Evolutionary conservation across 345 rosid genomes (phyloP).

Genomic region (Camelina sativa): DNA sequence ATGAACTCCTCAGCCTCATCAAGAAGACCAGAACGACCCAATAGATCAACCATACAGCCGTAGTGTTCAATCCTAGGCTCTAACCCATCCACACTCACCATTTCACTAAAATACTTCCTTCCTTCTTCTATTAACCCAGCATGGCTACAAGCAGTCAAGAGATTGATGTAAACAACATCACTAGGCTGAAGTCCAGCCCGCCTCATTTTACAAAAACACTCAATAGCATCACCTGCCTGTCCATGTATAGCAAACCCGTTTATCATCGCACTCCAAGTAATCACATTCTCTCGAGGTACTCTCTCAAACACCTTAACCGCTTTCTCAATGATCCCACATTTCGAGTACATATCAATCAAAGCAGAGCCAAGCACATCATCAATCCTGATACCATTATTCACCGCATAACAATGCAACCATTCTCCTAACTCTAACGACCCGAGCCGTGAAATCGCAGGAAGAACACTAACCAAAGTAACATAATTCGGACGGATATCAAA

Average conservation of each 20-base stretch:
- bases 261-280: constrained; percentile 71
- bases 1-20: constrained; percentile 70
- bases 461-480: constrained; percentile 71
- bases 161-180: constrained; percentile 61
- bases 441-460: constrained; percentile 61
- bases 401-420: constrained; percentile 72
- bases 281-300: constrained; percentile 51
- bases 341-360: constrained; percentile 75
- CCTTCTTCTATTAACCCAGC: constrained; percentile 71
- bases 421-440: constrained; percentile 68
- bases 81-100: constrained; percentile 55
- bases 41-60: constrained; percentile 76
- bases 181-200: constrained; percentile 47
- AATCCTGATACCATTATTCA: constrained; percentile 49
- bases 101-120: constrained; percentile 52
- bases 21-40: constrained; percentile 64
- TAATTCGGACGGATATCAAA: constrained; percentile 48
- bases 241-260: constrained; percentile 76
- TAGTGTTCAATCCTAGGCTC: constrained; percentile 77
- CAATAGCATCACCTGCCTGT: constrained; percentile 58
- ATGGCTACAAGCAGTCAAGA: constrained; percentile 72
- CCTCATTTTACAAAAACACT: constrained; percentile 57
- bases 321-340: constrained; percentile 72
- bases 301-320: constrained; percentile 62
- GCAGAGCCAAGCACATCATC: constrained; percentile 75